phyloP scores from a whole-genome alignment of 1,139 yeast genomes.

The Candida sp. region DNA sequence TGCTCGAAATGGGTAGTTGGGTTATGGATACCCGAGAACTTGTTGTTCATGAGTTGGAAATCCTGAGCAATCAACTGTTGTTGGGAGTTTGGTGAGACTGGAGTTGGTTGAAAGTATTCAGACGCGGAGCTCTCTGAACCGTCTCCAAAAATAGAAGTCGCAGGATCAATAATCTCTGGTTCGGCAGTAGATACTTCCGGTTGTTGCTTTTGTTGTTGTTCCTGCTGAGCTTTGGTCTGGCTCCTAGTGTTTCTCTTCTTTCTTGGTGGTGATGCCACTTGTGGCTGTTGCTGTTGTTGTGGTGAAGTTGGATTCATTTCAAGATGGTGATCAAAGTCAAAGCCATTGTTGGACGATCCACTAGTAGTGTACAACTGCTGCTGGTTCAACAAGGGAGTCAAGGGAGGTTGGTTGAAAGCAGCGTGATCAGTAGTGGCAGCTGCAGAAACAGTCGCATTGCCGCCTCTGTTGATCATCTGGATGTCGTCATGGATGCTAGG shows the following conservation, averaged over 20 bases:
- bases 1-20: constrained; percentile 9
- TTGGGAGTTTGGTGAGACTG: constrained; percentile 2
- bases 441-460: background rate
- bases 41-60: constrained; percentile 11
- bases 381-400: constrained; percentile 17
- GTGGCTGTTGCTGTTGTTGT: constrained; percentile 3
- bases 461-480: constrained; percentile 37
- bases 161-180: background rate
- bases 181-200: background rate
- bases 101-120: constrained; percentile 10
- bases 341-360: background rate
- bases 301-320: constrained; percentile 9
- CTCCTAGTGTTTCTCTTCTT: constrained; percentile 5
- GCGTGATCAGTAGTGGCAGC: background rate
- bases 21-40: background rate
- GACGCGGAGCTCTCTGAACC: background rate
- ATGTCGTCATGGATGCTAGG: constrained; percentile 25
- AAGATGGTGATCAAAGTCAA: constrained; percentile 6
- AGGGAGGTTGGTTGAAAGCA: constrained; percentile 4
- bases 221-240: background rate
- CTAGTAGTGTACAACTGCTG: constrained; percentile 13
- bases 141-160: background rate
- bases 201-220: constrained; percentile 4
- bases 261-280: background rate
- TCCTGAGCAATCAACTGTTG: constrained; percentile 12